These are phyloP conservation scores for Parasitella parasitica DNA, from an alignment of 371 early-diverging fungal genomes.

Conservation along the genomic window DNA sequence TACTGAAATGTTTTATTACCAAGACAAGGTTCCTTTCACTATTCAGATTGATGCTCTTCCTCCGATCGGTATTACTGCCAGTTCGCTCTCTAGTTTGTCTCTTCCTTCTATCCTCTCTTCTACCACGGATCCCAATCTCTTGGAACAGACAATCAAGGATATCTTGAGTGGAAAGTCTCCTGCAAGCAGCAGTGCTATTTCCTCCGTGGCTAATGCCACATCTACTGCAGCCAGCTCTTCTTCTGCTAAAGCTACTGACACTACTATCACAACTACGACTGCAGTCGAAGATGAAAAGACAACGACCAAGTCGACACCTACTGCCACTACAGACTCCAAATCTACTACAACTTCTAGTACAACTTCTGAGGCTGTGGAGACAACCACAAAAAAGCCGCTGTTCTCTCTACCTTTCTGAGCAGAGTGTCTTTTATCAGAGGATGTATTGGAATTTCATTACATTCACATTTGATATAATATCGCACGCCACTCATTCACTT, in stretches of 20 bases:
- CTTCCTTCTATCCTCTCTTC: constrained; percentile 8
- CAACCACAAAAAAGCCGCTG: neutral
- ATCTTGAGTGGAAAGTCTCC: constrained; percentile 1
- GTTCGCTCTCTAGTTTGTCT: neutral
- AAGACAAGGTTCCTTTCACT: constrained; percentile 27
- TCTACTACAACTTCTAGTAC: neutral
- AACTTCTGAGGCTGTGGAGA: neutral
- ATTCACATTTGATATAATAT: neutral
- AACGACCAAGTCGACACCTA: neutral
- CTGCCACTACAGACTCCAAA: neutral
- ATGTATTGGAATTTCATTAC: neutral
- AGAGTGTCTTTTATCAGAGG: neutral
- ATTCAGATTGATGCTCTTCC: constrained; percentile 19
- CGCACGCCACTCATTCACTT: neutral
- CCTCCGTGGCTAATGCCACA: neutral
- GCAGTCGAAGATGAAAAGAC: neutral
- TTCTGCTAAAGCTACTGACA: neutral
- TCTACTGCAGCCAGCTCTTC: neutral
- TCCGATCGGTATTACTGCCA: neutral
- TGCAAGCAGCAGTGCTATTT: neutral
- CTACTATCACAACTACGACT: neutral
- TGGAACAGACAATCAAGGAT: neutral
- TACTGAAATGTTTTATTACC: constrained; percentile 30
- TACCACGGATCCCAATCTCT: neutral
- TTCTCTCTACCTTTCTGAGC: neutral